phyloP scores from a whole-genome alignment of 1,139 yeast genomes.

The Candida albicans region DNA sequence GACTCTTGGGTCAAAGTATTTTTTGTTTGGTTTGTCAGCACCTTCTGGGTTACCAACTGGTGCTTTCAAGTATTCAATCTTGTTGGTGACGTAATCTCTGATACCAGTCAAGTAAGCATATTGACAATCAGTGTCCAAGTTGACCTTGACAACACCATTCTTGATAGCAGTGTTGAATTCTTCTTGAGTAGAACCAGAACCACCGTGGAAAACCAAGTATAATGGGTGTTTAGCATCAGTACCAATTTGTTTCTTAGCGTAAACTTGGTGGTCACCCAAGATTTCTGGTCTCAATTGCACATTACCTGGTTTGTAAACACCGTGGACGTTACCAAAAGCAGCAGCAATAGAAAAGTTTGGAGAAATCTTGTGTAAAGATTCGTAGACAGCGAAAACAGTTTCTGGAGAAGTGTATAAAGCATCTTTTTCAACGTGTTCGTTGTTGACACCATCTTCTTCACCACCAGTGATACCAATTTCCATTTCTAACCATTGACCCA shows the following conservation, averaged over 20 bases:
- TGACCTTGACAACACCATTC: slow-evolving; percentile 97
- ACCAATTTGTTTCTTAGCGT: slow-evolving; percentile 65
- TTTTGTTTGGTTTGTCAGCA: slow-evolving; percentile 98
- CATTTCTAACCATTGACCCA: slow-evolving; percentile 99
- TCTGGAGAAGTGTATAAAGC: slow-evolving; percentile 93
- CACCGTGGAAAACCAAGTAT: slow-evolving; percentile 99
- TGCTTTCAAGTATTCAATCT: slow-evolving; percentile 88
- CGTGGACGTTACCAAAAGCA: slow-evolving; percentile 99
- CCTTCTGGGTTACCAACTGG: slow-evolving; percentile 99
- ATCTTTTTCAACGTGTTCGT: slow-evolving; percentile 87
- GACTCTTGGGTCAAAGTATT: slow-evolving; percentile 99
- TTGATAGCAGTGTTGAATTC: slow-evolving; percentile 91
- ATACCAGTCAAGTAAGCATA: slow-evolving; percentile 95
- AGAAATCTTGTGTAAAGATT: slow-evolving; percentile 86
- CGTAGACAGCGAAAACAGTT: slow-evolving; percentile 88
- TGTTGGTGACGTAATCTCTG: slow-evolving; percentile 92
- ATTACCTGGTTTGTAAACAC: slow-evolving; percentile 99
- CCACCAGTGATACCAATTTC: slow-evolving; percentile 99
- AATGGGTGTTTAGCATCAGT: slow-evolving; percentile 68
- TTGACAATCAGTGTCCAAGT: slow-evolving; percentile 98
- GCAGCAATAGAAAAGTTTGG: slow-evolving; percentile 99
- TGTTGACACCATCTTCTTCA: slow-evolving; percentile 99
- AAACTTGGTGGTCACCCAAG: slow-evolving; percentile 93
- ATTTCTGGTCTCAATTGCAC: slow-evolving; percentile 91
- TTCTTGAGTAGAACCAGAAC: slow-evolving; percentile 93